phyloP scores from a whole-genome alignment of 2,329 filamentous ascomycete species.

The Phoma sp. region DNA sequence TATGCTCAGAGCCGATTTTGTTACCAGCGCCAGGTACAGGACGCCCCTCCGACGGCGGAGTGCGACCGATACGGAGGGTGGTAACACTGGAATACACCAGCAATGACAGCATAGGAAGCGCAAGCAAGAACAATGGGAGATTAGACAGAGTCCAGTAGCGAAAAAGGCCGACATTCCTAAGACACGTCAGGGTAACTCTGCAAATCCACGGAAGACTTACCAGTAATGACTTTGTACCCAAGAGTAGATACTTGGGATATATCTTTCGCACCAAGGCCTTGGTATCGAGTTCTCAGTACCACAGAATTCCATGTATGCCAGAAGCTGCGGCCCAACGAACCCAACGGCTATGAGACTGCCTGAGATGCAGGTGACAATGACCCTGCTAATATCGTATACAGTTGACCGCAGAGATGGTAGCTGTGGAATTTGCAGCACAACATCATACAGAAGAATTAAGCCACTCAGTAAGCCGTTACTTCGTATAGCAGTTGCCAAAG shows the following conservation, averaged over 20 bases:
- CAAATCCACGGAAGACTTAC: conserved; percentile 58
- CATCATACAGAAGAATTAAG: conserved; percentile 67
- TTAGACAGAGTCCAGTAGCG: conserved; percentile 90
- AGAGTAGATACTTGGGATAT: conserved; percentile 85
- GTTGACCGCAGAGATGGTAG: conserved; percentile 44
- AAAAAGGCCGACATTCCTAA: conserved; percentile 85
- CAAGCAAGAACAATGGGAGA: conserved; percentile 84
- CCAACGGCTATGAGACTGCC: conserved; percentile 72
- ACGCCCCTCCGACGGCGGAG: conserved; percentile 40
- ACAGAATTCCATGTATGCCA: conserved; percentile 74
- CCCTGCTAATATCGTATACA: conserved; percentile 54
- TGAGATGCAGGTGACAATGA: conserved; percentile 66
- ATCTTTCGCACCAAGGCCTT: conserved; percentile 75
- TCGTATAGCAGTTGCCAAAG: conserved; percentile 73
- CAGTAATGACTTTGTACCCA: conserved; percentile 92
- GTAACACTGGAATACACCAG: conserved; percentile 63
- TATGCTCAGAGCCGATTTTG: conserved; percentile 11
- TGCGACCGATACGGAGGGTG: conserved; percentile 51
- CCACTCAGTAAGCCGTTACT: conserved; percentile 89
- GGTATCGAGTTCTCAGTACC: conserved; percentile 13
- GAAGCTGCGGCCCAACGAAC: conserved; percentile 71
- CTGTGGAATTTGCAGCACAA: conserved; percentile 47
- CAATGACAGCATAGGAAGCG: conserved; percentile 75
- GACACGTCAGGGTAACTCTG: conserved; percentile 10
- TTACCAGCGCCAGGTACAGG: conserved; percentile 22